Conservation (phyloP, 495 filamentous ascomycete species). For the Pseudevernia furfuracea region DNA sequence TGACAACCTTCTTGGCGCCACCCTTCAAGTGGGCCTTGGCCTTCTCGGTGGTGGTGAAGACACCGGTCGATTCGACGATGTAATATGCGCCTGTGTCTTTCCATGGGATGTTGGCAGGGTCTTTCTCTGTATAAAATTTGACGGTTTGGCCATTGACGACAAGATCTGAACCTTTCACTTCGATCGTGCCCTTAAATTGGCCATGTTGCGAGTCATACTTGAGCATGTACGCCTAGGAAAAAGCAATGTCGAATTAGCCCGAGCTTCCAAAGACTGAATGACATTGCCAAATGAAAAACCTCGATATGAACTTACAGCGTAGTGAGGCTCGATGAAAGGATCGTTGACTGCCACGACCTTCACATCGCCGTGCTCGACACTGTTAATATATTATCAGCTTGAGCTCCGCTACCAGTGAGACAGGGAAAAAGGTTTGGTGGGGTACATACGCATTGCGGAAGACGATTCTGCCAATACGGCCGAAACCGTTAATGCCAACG, state of each 20-base stretch:
- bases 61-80: conserved; percentile 97
- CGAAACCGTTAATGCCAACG: conserved; percentile 98
- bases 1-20: conserved; percentile 99
- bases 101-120: conserved; percentile 92
- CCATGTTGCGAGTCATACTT: conserved; percentile 98
- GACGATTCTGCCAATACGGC: conserved; percentile 97
- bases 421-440: conserved; percentile 23
- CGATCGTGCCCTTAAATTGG: conserved; percentile 85
- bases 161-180: conserved; percentile 66
- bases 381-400: conserved; percentile 39
- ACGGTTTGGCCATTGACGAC: conserved; percentile 91
- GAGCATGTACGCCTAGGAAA: conserved; percentile 86
- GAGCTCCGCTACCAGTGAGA: conserved; percentile 18
- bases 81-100: conserved; percentile 80
- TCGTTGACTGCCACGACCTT: conserved; percentile 96
- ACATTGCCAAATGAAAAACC: background rate
- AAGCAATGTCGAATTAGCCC: conserved; percentile 4
- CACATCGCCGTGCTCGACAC: conserved; percentile 75
- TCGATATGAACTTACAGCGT: conserved; percentile 66
- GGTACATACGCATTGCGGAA: conserved; percentile 70
- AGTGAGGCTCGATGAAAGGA: conserved; percentile 96
- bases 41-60: conserved; percentile 98
- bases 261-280: background rate
- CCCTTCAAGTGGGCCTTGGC: conserved; percentile 93
- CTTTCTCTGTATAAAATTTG: conserved; percentile 90